Evolutionary conservation across 192 early-diverging fungal genomes (phyloP).

Genomic region (Backusella circina): DNA sequence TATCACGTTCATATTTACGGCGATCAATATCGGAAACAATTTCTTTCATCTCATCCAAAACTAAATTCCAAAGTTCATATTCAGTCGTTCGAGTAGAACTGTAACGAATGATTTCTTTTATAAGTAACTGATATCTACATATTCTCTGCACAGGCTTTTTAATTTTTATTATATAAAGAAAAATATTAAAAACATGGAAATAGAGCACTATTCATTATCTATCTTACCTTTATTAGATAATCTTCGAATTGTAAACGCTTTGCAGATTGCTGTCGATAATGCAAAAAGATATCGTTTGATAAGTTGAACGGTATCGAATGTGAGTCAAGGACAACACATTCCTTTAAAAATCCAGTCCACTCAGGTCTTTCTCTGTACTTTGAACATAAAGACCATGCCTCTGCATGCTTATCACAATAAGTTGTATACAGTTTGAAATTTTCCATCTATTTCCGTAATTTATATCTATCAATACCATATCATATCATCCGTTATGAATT

Average conservation of each 20-base stretch:
- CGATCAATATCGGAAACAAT: slow-evolving; percentile 39
- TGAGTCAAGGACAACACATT: slow-evolving; percentile 3
- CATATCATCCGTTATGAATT: not conserved
- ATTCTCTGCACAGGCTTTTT: slow-evolving; percentile 82
- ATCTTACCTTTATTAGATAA: slow-evolving; percentile 33
- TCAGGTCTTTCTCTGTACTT: slow-evolving; percentile 25
- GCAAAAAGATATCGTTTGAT: not conserved
- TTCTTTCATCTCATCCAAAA: slow-evolving; percentile 32
- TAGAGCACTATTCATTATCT: not conserved
- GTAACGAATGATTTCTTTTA: slow-evolving; percentile 55
- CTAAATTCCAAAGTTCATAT: slow-evolving; percentile 23
- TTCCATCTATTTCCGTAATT: not conserved
- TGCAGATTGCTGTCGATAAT: not conserved
- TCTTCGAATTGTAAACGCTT: slow-evolving; percentile 31
- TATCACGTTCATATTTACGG: slow-evolving; percentile 24
- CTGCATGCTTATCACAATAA: slow-evolving; percentile 22
- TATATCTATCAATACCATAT: not conserved
- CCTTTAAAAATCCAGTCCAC: slow-evolving; percentile 23
- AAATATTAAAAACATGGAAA: not conserved
- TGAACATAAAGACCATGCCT: slow-evolving; percentile 15
- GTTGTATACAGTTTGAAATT: slow-evolving; percentile 16
- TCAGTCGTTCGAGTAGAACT: slow-evolving; percentile 39
- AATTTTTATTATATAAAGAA: not conserved
- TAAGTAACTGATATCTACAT: slow-evolving; percentile 85
- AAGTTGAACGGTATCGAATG: not conserved